Conservation (phyloP, 106 monocot genomes). For the Vanilla planifolia region DNA sequence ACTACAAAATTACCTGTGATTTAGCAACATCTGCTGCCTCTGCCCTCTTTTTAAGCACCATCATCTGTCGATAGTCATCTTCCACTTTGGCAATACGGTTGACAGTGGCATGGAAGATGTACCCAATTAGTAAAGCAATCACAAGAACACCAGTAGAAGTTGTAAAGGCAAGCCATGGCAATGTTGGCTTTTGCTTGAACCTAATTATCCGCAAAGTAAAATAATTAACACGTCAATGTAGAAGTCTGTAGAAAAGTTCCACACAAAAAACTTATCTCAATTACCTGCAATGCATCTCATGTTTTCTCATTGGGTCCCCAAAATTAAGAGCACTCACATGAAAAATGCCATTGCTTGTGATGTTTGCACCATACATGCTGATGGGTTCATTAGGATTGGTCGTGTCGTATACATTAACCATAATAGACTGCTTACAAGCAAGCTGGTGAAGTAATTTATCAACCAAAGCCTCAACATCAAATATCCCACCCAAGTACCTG, state of each 20-base stretch:
- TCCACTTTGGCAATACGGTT: slow-evolving; percentile 95
- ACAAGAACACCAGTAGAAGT: slow-evolving; percentile 82
- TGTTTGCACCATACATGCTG: slow-evolving; percentile 86
- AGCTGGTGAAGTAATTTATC: slow-evolving; percentile 95
- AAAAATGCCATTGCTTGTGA: slow-evolving; percentile 38
- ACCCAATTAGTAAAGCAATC: slow-evolving; percentile 77
- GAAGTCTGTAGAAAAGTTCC: background rate
- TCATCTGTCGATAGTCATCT: slow-evolving; percentile 93
- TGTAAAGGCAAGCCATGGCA: slow-evolving; percentile 95
- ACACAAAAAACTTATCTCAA: background rate
- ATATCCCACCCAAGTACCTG: slow-evolving; percentile 97
- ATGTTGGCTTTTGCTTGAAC: slow-evolving; percentile 73
- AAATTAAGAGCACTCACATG: slow-evolving; percentile 86
- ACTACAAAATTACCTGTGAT: slow-evolving; percentile 57
- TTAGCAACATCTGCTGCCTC: slow-evolving; percentile 97
- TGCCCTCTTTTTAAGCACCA: slow-evolving; percentile 85
- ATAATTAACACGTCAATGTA: background rate
- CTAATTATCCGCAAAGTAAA: slow-evolving; percentile 25
- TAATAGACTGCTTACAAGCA: slow-evolving; percentile 87
- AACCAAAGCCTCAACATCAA: slow-evolving; percentile 93
- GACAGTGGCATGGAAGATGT: slow-evolving; percentile 95
- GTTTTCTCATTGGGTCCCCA: slow-evolving; percentile 89
- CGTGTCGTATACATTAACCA: slow-evolving; percentile 89
- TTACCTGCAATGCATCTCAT: slow-evolving; percentile 99
- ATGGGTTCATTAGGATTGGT: slow-evolving; percentile 58